These are phyloP conservation scores for Carex scoparia DNA, from an alignment of 176 grass and related monocot genomes.

Conservation along the genomic window DNA sequence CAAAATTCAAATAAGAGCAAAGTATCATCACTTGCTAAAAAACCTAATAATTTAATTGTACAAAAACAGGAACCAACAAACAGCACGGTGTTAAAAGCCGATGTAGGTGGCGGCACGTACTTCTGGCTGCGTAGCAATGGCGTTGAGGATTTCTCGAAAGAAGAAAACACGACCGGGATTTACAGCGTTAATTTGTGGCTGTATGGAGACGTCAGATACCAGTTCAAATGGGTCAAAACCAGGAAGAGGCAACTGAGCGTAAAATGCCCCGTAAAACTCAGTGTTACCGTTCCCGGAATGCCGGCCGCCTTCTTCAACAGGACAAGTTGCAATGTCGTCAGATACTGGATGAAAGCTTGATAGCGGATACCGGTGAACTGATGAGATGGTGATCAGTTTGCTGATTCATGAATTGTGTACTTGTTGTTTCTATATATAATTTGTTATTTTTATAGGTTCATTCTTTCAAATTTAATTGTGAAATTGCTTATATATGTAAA, in stretches of 20 bases:
- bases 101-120: conserved; percentile 20
- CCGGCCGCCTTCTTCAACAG: conserved; percentile 6
- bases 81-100: conserved; percentile 12
- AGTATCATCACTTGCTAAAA: background rate
- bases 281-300: background rate
- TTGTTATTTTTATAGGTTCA: background rate
- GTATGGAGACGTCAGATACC: conserved; percentile 22
- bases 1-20: background rate
- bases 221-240: conserved; percentile 7
- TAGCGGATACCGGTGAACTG: background rate
- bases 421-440: background rate
- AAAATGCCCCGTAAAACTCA: conserved; percentile 22
- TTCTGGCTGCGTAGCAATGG: conserved; percentile 17
- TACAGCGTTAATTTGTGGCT: conserved; percentile 29
- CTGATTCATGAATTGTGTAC: background rate
- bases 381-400: background rate
- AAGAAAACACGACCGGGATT: conserved; percentile 11
- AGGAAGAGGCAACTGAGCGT: conserved; percentile 21
- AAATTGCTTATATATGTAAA: background rate
- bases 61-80: conserved; percentile 16
- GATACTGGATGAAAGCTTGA: conserved; percentile 25
- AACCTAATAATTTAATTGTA: background rate
- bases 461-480: background rate
- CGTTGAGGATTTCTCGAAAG: background rate
- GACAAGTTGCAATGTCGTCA: conserved; percentile 12